Evolutionary conservation across 1,284 basidiomycete genomes (phyloP).

Genomic region (Marasmius fiardii): DNA sequence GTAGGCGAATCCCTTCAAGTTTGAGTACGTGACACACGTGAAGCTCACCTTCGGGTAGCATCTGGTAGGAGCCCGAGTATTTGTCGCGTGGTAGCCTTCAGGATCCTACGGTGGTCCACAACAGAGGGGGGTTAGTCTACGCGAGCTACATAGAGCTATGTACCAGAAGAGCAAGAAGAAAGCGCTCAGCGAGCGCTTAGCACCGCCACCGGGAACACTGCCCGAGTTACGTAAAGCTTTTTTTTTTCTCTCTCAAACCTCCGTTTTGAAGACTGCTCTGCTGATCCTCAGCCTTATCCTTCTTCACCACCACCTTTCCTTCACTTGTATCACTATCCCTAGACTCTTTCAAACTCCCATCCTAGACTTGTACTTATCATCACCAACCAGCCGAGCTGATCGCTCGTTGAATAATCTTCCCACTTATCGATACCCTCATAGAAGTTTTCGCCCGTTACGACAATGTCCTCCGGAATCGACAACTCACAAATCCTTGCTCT

Average conservation of each 20-base stretch:
- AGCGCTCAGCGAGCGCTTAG: neutral
- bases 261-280: neutral
- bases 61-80: no score
- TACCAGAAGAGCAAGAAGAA: no score
- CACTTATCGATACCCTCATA: slow-evolving; percentile 53
- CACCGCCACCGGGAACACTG: neutral
- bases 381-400: neutral
- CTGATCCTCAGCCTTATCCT: neutral
- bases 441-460: slow-evolving; percentile 22
- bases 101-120: no score
- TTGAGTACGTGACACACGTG: no score
- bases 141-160: no score
- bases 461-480: slow-evolving; percentile 38
- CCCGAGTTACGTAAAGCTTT: neutral
- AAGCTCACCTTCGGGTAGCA: no score
- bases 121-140: no score
- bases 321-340: slow-evolving; percentile 19
- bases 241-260: neutral
- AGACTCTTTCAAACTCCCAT: neutral
- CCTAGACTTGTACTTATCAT: slow-evolving; percentile 2
- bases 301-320: slow-evolving; percentile 16
- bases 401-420: neutral
- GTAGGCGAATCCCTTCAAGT: no score
- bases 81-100: no score
- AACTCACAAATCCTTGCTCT: slow-evolving; percentile 44